Base-by-base conservation (phyloP, 768 basidiomycete genomes). In the Lanmaoa pseudosensibilis region DNA sequence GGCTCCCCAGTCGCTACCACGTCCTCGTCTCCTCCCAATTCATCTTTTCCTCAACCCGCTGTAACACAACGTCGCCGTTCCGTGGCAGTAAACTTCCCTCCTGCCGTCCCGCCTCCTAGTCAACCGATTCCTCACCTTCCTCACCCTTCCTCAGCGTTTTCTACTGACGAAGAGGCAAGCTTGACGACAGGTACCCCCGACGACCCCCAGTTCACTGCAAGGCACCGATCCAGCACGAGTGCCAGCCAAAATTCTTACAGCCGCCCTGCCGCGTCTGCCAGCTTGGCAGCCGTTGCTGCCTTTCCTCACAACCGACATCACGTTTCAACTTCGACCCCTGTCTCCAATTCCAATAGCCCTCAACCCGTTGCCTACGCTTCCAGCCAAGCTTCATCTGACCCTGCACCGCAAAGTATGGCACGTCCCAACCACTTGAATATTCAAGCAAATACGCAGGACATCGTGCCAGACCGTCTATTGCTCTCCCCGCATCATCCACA, bases 81-180 rank as follows among this genome's bases (percentile, higher is more conserved):
- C 25, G 83, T 85, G 52, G 85, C 81, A 54, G 80, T 83, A 13
- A 79, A 83, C 64, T 75, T 77, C 25, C 82, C 86, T 44, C 87
- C 88, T 7, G 81, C 85, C 38, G 84, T 75, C 3, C 89, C 89
- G 19, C 89, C 89, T 41, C 89, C 89, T 21, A 83, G 77, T 65
- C 81, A 84, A 62, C 89, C 89, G 47, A 90, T 91, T 56, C 89
- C 89, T 48, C 84, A 77, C 63, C 64, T 89, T 36, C 89, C 89
- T 39, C 61, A 69, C 18, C 61, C 71, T 32, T 64, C 69, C 27
- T 55, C 63, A 21, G 48, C 44, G 39, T 46, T 52, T 52, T n/a
- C 56, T 39, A 58, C 52, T 34, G 61, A 63, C 54, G 64, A 60
- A 21, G 69, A 64, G 27, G n/a, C 47, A 57, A 56, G 46, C 56